Percentiles rank a stretch among this genome's conserved stretches.
Evolutionary conservation across 2,329 filamentous ascomycete genomes (phyloP).

Genomic region (Diaporthe sp.): DNA sequence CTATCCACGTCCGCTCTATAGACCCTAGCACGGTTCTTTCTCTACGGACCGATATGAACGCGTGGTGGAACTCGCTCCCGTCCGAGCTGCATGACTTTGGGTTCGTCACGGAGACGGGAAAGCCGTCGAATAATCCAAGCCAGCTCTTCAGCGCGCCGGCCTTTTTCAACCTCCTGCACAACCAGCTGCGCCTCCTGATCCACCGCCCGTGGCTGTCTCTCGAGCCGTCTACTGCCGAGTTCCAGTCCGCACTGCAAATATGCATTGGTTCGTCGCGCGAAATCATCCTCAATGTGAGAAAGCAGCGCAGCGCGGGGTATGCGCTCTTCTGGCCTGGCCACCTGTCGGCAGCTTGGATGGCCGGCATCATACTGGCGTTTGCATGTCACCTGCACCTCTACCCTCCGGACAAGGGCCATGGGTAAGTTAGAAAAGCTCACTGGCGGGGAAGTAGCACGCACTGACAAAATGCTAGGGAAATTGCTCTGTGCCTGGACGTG

Average conservation of each 20-base stretch:
- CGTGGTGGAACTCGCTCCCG: slow-evolving; percentile 2
- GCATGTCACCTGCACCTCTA: background rate
- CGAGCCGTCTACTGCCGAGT: background rate
- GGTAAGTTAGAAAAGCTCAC: background rate
- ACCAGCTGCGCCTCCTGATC: background rate
- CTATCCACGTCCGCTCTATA: background rate
- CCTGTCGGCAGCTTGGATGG: background rate
- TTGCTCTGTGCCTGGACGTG: background rate
- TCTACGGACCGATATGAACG: background rate
- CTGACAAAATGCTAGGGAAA: background rate
- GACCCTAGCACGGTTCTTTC: background rate
- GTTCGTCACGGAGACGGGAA: background rate
- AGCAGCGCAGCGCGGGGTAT: background rate
- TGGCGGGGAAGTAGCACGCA: background rate
- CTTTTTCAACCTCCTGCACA: background rate
- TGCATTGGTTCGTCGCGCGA: background rate
- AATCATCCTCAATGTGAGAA: background rate
- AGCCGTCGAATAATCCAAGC: background rate
- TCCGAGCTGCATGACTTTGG: background rate
- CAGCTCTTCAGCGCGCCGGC: background rate
- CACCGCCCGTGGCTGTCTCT: background rate
- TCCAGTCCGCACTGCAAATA: background rate
- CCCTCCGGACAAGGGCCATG: background rate
- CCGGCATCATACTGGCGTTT: background rate
- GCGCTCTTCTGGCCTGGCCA: background rate